A percentile compares a stretch with the other conserved stretches of the same genome.
Conservation (phyloP, 1,284 basidiomycete genomes). For the Malassezia yamatoensis region DNA sequence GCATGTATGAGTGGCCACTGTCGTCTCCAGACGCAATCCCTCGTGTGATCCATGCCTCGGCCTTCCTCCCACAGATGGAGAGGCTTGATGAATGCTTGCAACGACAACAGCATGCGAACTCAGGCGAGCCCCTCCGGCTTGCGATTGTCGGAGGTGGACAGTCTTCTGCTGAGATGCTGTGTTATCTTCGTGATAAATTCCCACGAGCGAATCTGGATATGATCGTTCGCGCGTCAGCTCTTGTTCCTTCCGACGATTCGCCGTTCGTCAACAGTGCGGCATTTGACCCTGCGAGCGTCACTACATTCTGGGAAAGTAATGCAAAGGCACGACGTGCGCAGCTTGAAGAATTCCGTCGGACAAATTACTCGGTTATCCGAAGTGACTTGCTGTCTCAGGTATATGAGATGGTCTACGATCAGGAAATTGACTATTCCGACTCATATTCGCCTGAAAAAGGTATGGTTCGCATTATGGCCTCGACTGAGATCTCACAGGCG, state of each 20-base stretch:
- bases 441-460: conserved; percentile 22
- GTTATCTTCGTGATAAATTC: conserved; percentile 40
- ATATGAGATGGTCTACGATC: conserved; percentile 40
- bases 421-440: conserved; percentile 36
- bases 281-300: conserved; percentile 43
- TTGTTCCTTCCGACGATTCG: conserved; percentile 45
- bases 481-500: conserved; percentile 17
- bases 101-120: not conserved
- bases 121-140: conserved; percentile 21
- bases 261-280: conserved; percentile 44
- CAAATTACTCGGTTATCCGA: conserved; percentile 45
- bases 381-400: conserved; percentile 36
- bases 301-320: conserved; percentile 38
- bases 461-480: conserved; percentile 20
- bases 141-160: conserved; percentile 45
- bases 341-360: conserved; percentile 41
- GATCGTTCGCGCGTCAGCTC: conserved; percentile 40
- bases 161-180: conserved; percentile 39
- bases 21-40: conserved; percentile 4
- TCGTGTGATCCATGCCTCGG: conserved; percentile 37
- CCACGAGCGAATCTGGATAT: conserved; percentile 38
- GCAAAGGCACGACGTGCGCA: conserved; percentile 29
- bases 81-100: conserved; percentile 28
- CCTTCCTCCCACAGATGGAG: conserved; percentile 34
- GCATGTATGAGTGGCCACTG: conserved; percentile 20